phyloP scores from a whole-genome alignment of 805 yeast genomes.

The Maudiozyma serrabonitensis region DNA sequence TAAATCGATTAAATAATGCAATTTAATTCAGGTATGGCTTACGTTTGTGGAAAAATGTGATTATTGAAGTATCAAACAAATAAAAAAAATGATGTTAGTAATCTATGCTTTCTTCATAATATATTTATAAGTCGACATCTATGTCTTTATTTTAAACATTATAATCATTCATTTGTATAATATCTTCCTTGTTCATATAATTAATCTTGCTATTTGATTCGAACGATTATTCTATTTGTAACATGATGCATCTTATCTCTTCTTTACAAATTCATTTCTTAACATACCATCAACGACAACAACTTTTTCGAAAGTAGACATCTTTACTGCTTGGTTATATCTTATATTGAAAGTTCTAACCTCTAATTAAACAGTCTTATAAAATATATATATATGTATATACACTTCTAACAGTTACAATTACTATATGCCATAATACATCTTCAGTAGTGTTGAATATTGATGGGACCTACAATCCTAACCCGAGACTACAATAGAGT shows the following conservation, averaged over 20 bases:
- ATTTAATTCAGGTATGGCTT: too few species aligned
- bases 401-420: background rate
- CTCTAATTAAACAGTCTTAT: too few species aligned
- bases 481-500: too few species aligned
- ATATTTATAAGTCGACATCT: too few species aligned
- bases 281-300: slow-evolving; percentile 90
- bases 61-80: background rate
- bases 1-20: too few species aligned
- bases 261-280: slow-evolving; percentile 8
- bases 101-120: background rate
- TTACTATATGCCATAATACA: too few species aligned
- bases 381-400: background rate
- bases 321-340: slow-evolving; percentile 27
- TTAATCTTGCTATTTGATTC: background rate
- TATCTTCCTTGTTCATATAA: background rate
- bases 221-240: background rate
- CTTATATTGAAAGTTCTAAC: background rate
- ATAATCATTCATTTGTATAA: background rate
- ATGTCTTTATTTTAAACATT: too few species aligned
- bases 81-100: background rate
- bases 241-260: background rate
- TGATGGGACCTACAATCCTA: too few species aligned
- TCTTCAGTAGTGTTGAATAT: too few species aligned
- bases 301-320: slow-evolving; percentile 81
- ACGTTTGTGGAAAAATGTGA: too few species aligned